Base-by-base conservation (phyloP, 768 basidiomycete species). In the Termitomyces sp. region DNA sequence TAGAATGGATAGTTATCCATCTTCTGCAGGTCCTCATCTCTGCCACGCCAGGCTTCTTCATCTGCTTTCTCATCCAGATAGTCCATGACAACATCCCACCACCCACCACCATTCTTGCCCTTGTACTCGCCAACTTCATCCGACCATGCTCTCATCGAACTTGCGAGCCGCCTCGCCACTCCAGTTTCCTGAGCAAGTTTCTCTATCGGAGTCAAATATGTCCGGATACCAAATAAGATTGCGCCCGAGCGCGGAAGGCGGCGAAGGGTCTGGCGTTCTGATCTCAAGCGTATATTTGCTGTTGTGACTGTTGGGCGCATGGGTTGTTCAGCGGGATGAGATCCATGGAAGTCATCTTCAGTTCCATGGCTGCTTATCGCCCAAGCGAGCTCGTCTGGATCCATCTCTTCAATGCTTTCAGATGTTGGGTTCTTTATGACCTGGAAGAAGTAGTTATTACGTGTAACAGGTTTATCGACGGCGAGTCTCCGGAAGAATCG, bases 341-440 rank as follows among this genome's bases (percentile, higher is more conserved):
- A 61, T 11, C 66, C 65, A n/a, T 50, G 48, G 43, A 68, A 68
- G 25, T 46, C 59, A 59, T 70, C 69, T 59, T 71, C 70, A 2
- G 65, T 56, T 15, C 70, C 69, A 46, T 71, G 64, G 54, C 79
- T 84, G 49, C 80, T 69, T 51, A 59, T 57, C 29, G 67, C 57
- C 88, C 90, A 91, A 17, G 79, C 83, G 10, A 91, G 76, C 71
- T 89, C 87, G 60, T 88, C 84, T 20, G 83, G 81, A 70, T 89
- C 88, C 36, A 81, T 63, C 11, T 67, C 71, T 36, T 67, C 69
- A 4, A 60, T 58, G 12, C 46, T 64, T 2, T 59, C 60, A 43
- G 63, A 62, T 43, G 56, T 55, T 36, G 63, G 42, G 31, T 66
- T 55, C 36, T 66, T 65, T 45, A 73, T 66, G 4, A 72, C 66